These are phyloP conservation scores for Plasmodium vivax DNA, from an alignment of 169 alveolate genomes.

Conservation along the genomic window DNA sequence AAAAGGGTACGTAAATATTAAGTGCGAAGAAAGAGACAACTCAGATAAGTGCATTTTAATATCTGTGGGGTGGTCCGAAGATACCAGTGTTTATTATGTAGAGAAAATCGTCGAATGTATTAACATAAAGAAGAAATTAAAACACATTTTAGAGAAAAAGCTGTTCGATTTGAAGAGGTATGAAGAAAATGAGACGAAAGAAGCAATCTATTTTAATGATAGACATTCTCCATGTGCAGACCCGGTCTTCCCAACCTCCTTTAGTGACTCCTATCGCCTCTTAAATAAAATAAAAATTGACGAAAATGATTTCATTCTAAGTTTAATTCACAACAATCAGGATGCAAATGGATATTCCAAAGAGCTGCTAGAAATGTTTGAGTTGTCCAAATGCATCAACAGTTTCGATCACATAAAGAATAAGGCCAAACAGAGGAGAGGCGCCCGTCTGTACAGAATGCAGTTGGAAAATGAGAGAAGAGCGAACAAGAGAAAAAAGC, in stretches of 20 bases:
- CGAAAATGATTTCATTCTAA: constrained; percentile 35
- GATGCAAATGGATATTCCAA: constrained; percentile 2
- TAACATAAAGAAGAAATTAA: constrained; percentile 49
- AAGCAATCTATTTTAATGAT: not conserved
- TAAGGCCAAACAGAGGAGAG: constrained; percentile 35
- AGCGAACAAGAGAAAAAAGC: not conserved
- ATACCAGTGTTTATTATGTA: constrained; percentile 54
- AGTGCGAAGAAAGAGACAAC: constrained; percentile 43
- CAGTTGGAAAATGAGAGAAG: not conserved
- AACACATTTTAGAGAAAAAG: constrained; percentile 28
- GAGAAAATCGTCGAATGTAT: constrained; percentile 62
- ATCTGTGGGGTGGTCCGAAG: constrained; percentile 72
- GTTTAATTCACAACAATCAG: constrained; percentile 27
- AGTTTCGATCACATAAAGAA: constrained; percentile 37
- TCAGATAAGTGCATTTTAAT: constrained; percentile 42
- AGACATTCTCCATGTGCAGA: not conserved
- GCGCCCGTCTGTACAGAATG: constrained; percentile 5
- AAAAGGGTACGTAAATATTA: constrained; percentile 65
- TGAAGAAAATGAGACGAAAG: constrained; percentile 7
- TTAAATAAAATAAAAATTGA: constrained; percentile 66
- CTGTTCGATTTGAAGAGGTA: constrained; percentile 3
- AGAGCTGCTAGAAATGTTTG: constrained; percentile 18
- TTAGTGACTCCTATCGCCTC: constrained; percentile 16
- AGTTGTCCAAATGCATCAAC: constrained; percentile 13
- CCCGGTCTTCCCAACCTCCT: not conserved